These are phyloP conservation scores for Serpula lacrymans DNA, from an alignment of 768 basidiomycete genomes.

Conservation along the genomic window DNA sequence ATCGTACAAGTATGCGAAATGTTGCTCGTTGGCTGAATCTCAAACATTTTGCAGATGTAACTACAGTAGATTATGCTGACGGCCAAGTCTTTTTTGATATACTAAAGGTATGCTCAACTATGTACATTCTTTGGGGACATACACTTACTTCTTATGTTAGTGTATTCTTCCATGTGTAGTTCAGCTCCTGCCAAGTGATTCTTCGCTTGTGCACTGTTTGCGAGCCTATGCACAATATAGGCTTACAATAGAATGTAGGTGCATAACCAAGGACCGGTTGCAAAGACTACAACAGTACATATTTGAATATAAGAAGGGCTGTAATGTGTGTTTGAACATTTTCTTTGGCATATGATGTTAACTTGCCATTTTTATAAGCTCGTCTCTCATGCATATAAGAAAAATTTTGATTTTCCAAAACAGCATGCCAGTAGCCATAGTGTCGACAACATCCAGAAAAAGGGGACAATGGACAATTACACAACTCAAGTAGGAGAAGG, in stretches of 20 bases:
- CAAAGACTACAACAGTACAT: slow-evolving; percentile 12
- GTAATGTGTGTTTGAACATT: background rate
- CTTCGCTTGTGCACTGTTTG: slow-evolving; percentile 23
- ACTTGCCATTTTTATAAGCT: no score
- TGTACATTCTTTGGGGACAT: background rate
- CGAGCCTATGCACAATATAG: slow-evolving; percentile 16
- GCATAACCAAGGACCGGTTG: slow-evolving; percentile 23
- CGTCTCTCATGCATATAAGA: no score
- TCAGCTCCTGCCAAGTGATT: slow-evolving; percentile 22
- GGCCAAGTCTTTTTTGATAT: slow-evolving; percentile 27
- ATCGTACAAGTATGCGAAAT: slow-evolving; percentile 18
- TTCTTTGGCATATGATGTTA: no score
- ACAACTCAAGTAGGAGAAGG: slow-evolving; percentile 28
- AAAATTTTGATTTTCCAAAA: slow-evolving; percentile 29
- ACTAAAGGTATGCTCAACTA: slow-evolving; percentile 24
- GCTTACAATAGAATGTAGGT: slow-evolving; percentile 22
- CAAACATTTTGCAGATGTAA: slow-evolving; percentile 27
- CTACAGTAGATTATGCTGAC: slow-evolving; percentile 22
- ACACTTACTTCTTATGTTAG: slow-evolving; percentile 10
- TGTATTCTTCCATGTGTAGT: slow-evolving; percentile 27
- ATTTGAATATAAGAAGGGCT: background rate
- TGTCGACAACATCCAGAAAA: slow-evolving; percentile 17
- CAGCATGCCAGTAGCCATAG: slow-evolving; percentile 24
- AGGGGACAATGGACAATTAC: slow-evolving; percentile 26
- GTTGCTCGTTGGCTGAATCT: slow-evolving; percentile 26